Evolutionary conservation across 441 rosid genomes (phyloP), one percentile per base, ranked within the genome.

Genomic region (Macaranga tanarius): DNA sequence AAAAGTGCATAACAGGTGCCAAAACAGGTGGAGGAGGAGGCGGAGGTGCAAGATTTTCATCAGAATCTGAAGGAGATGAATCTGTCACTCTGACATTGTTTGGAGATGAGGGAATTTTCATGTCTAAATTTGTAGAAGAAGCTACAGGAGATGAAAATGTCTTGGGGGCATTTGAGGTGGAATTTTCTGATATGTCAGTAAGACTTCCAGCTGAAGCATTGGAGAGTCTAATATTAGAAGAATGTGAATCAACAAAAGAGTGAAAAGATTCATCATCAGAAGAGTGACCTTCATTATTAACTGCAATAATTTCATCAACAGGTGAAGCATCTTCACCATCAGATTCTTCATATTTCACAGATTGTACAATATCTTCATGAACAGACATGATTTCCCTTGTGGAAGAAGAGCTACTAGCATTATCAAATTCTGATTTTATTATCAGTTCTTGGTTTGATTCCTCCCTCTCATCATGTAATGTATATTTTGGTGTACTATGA

Each of bases 221-320:
- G 28, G 97, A 90, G 60, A 87, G 77, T 69, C 88, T 81, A 22
- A 72, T 59, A 75, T 74, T 73, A 22, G 92, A 83, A 22, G 91
- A 84, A 52, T 69, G 81, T 26, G 95, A 86, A 73, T 85, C 93
- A 70, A 70, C 78, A 71, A 85, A 81, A 17, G 98, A 95, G 75
- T 92, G 99, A 76, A 91, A 95, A 76, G 97, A 92, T 74, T 91
- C 96, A 71, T 90, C 89, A 16, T 89, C 99, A 15, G 95, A 88
- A 16, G 92, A 83, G 79, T 78, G 82, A 10, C 75, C 69, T 59
- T 86, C 90, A 31, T 31, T 31, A 31, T 2, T 31, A 54, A 80
- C 55, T 50, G 75, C 74, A 79, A 81, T 65, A 64, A 64, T 72
- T 76, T 72, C 80, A 78, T 83, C 84, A 28, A 9, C 79, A 62